Percentiles rank a stretch among this genome's conserved stretches.
phyloP scores from a whole-genome alignment of 257 asterid genomes.

The Dorcoceras hygrometricum region DNA sequence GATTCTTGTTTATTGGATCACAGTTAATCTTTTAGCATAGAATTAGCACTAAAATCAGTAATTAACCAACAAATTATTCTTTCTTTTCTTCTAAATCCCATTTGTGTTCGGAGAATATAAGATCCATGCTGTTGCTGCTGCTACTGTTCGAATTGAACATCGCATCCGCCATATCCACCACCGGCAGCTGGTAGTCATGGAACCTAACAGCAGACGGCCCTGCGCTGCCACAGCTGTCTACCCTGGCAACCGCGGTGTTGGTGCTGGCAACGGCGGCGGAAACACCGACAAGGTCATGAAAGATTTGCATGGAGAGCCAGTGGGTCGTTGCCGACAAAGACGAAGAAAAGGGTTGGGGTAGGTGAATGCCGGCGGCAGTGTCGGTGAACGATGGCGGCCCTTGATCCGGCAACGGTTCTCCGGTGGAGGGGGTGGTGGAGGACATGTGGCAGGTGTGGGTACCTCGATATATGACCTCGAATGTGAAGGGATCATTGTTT shows the following conservation, averaged over 20 bases:
- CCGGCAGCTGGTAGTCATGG: conserved; percentile 35
- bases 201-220: conserved; percentile 29
- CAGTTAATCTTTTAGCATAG: no score
- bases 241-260: no score
- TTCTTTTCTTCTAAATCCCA: conserved; percentile 62
- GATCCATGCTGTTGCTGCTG: conserved; percentile 70
- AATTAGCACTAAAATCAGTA: no score
- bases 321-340: conserved; percentile 24
- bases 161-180: conserved; percentile 76
- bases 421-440: conserved; percentile 29
- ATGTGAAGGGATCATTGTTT: conserved; percentile 54
- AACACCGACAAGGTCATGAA: conserved; percentile 17
- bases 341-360: conserved; percentile 15
- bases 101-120: conserved; percentile 66
- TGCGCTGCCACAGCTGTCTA: background rate
- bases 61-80: conserved; percentile 22
- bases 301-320: conserved; percentile 75
- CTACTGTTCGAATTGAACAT: conserved; percentile 82
- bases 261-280: conserved; percentile 5
- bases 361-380: conserved; percentile 23
- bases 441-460: conserved; percentile 71
- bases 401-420: conserved; percentile 35
- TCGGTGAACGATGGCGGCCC: conserved; percentile 23
- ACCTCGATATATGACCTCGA: conserved; percentile 62
- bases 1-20: no score